Conservation (phyloP, 176 grass and related monocot species). For the Typha latifolia region DNA sequence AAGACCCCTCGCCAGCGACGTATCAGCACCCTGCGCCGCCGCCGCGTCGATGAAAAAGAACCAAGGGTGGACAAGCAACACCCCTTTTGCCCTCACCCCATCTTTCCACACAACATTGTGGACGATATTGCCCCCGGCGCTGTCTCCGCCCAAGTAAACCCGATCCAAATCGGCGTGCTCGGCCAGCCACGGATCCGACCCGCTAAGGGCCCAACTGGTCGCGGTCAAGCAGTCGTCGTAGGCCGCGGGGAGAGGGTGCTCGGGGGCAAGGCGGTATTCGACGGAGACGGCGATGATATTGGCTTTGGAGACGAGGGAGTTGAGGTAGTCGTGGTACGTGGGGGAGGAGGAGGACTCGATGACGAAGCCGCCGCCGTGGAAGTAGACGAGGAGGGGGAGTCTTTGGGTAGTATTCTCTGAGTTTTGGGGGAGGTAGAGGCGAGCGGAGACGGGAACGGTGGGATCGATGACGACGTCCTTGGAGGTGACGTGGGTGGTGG, state of each 20-base stretch:
- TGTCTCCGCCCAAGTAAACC: conserved; percentile 52
- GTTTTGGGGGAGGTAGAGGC: conserved; percentile 43
- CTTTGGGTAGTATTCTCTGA: conserved; percentile 5
- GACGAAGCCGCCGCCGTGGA: conserved; percentile 23
- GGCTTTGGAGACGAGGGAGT: conserved; percentile 23
- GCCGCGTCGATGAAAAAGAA: conserved; percentile 12
- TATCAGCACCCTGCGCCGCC: not conserved
- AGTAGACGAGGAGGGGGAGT: conserved; percentile 4
- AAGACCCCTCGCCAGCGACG: not conserved
- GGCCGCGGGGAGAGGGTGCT: conserved; percentile 42
- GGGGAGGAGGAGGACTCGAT: conserved; percentile 30
- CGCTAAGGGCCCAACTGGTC: conserved; percentile 18
- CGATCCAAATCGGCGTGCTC: not conserved
- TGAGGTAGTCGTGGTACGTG: conserved; percentile 22
- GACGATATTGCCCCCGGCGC: conserved; percentile 53
- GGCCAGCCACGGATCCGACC: not conserved
- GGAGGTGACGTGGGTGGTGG: conserved; percentile 45
- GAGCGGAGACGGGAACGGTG: conserved; percentile 20
- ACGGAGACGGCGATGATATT: conserved; percentile 34
- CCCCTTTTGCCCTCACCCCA: conserved; percentile 28
- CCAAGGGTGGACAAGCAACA: conserved; percentile 45
- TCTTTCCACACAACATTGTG: conserved; percentile 33
- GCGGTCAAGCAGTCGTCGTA: conserved; percentile 23
- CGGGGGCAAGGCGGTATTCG: conserved; percentile 27
- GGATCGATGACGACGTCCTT: conserved; percentile 61